Conservation (phyloP, 345 rosid genomes). For the Excoecaria agallocha region DNA sequence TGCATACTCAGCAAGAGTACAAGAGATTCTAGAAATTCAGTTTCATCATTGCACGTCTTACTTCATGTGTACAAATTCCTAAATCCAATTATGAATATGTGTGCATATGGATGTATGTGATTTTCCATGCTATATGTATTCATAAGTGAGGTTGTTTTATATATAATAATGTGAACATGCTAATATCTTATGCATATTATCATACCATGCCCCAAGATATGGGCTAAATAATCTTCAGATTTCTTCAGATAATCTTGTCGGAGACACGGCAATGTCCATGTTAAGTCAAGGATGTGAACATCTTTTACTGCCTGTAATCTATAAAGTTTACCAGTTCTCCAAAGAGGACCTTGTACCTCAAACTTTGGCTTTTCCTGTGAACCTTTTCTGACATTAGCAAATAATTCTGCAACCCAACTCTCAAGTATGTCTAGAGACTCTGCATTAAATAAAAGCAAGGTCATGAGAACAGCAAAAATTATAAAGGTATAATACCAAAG, state of each 20-base stretch:
- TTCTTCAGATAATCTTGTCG: slow-evolving; percentile 83
- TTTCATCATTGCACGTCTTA: not conserved
- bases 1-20: not conserved
- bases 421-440: slow-evolving; percentile 87
- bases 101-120: not conserved
- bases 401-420: slow-evolving; percentile 82
- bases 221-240: slow-evolving; percentile 93
- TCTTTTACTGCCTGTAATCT: slow-evolving; percentile 89
- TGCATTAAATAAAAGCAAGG: slow-evolving; percentile 35
- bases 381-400: slow-evolving; percentile 62
- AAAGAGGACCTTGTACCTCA: slow-evolving; percentile 63
- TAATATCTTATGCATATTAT: not conserved
- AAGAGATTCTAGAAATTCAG: not conserved
- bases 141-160: not conserved
- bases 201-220: slow-evolving; percentile 90
- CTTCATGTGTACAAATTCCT: not conserved
- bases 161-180: slow-evolving; percentile 2
- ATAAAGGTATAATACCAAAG: not conserved
- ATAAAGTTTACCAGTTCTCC: slow-evolving; percentile 76
- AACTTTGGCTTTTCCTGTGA: slow-evolving; percentile 55
- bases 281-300: slow-evolving; percentile 75
- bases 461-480: not conserved
- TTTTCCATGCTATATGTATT: not conserved
- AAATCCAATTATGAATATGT: not conserved
- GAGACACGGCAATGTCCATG: slow-evolving; percentile 91